Conservation (phyloP, 768 basidiomycete genomes). For the Russula abietina region DNA sequence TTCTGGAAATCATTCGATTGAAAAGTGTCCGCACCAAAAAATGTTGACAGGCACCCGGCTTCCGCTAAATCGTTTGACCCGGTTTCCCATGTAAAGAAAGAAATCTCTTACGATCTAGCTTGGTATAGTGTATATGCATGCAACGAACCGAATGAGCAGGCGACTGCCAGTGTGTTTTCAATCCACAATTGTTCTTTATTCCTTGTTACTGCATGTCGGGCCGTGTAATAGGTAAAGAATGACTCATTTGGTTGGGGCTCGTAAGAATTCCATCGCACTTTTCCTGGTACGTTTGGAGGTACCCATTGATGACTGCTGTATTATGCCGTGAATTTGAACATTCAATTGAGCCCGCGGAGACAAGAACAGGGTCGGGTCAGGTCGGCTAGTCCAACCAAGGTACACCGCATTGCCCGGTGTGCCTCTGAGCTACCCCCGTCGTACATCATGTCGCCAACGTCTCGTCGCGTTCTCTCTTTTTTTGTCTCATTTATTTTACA, state of each 20-base stretch:
- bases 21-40: neutral
- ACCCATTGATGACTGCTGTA: neutral
- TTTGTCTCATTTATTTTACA: neutral
- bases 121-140: neutral
- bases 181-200: neutral
- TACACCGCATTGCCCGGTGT: neutral
- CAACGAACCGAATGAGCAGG: neutral
- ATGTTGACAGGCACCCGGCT: conserved; percentile 45
- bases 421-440: neutral
- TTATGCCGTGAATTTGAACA: neutral
- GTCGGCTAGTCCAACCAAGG: neutral
- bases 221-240: neutral
- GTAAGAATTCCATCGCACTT: neutral
- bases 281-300: neutral
- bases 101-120: neutral
- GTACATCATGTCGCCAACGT: neutral
- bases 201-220: neutral
- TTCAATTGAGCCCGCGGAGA: neutral
- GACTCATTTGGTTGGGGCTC: neutral
- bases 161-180: too few relatives aligned
- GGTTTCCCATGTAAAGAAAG: neutral
- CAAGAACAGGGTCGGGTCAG: too few relatives aligned
- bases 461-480: neutral
- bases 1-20: neutral
- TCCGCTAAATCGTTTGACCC: conserved; percentile 46